Conservation (phyloP, 2,329 filamentous ascomycete genomes). For the Cadophora gregata region DNA sequence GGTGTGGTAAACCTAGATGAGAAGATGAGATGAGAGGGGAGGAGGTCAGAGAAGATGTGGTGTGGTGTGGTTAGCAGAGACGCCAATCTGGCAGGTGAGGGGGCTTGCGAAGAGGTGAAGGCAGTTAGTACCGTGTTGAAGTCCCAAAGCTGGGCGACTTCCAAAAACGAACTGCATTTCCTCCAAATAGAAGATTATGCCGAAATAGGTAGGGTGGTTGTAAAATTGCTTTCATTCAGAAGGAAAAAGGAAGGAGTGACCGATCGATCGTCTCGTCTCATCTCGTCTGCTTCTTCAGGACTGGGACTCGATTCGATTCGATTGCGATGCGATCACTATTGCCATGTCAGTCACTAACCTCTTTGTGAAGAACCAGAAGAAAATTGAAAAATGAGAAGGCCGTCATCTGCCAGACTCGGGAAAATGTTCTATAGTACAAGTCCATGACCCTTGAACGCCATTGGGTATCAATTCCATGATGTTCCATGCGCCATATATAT, state of each 20-base stretch:
- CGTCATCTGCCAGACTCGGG: conserved; percentile 14
- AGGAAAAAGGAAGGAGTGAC: conserved; percentile 17
- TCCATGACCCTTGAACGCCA: conserved; percentile 34
- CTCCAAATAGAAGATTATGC: background rate
- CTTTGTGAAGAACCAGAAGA: conserved; percentile 22
- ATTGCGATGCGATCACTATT: conserved; percentile 40
- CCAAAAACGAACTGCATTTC: background rate
- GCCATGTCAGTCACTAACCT: conserved; percentile 37
- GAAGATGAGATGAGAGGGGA: background rate
- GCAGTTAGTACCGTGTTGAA: background rate
- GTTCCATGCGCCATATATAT: conserved; percentile 37
- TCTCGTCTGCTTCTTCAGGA: conserved; percentile 25
- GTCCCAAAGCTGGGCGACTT: background rate
- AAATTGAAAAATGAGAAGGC: conserved; percentile 23
- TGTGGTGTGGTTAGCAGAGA: conserved; percentile 18
- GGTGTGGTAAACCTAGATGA: background rate
- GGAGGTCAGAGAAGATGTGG: too few relatives aligned
- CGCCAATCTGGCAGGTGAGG: conserved; percentile 24
- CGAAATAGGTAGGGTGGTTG: background rate
- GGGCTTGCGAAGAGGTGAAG: background rate
- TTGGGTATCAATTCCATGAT: conserved; percentile 39
- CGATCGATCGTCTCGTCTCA: conserved; percentile 36
- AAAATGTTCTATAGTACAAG: conserved; percentile 36
- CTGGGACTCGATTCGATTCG: conserved; percentile 35
- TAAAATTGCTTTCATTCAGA: conserved; percentile 14